Conservation (phyloP, 169 alveolate species). For the Babesia ovis region DNA sequence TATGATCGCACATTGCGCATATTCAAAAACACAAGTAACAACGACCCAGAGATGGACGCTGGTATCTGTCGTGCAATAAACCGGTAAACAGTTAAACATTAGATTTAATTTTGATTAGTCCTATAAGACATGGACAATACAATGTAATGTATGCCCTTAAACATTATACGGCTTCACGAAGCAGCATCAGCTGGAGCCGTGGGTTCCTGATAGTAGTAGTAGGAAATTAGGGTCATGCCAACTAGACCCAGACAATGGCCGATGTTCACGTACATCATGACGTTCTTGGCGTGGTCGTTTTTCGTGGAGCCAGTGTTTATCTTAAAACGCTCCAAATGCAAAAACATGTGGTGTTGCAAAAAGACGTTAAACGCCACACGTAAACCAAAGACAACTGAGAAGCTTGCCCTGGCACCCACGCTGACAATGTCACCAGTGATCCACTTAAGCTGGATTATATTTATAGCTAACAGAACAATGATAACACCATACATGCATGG, state of each 20-base stretch:
- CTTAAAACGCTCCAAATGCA: constrained; percentile 14
- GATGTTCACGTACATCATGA: constrained; percentile 19
- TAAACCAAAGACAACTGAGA: constrained; percentile 12
- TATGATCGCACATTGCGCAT: constrained; percentile 77
- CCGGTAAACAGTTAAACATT: background rate
- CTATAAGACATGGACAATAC: too few species aligned
- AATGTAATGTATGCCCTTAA: too few species aligned
- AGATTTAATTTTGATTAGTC: too few species aligned
- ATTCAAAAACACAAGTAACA: constrained; percentile 54
- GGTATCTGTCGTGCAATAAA: background rate
- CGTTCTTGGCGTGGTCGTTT: constrained; percentile 5
- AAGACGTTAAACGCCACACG: constrained; percentile 8
- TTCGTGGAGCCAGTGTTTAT: background rate
- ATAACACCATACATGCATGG: background rate
- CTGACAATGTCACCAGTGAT: background rate
- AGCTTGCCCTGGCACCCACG: background rate
- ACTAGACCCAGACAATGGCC: constrained; percentile 28
- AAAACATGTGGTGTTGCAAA: constrained; percentile 17
- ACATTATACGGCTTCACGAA: too few species aligned
- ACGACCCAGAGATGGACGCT: constrained; percentile 32
- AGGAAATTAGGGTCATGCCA: background rate
- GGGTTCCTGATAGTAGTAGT: background rate
- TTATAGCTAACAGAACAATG: background rate
- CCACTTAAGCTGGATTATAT: background rate
- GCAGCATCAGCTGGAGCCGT: too few species aligned